Evolutionary conservation across 768 basidiomycete species (phyloP).

Genomic region (Clitopilus passeckerianus): DNA sequence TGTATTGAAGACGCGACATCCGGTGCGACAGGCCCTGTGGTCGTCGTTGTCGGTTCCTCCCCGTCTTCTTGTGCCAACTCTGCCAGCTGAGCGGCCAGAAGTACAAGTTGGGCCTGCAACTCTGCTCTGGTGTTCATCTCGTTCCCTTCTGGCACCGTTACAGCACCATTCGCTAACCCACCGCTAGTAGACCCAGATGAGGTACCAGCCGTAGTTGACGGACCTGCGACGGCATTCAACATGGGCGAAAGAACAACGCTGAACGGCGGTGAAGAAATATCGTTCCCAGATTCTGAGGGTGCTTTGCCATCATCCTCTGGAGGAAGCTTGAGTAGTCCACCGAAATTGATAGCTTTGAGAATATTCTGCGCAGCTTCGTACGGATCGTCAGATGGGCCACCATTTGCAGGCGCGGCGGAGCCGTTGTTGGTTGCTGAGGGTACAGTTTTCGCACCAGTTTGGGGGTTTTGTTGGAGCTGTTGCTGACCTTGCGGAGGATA

Average conservation of each 20-base stretch:
- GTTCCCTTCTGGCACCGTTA: neutral
- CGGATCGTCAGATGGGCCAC: constrained; percentile 36
- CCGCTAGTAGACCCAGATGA: neutral
- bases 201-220: neutral
- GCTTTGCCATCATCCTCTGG: constrained; percentile 22
- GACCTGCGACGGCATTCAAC: neutral
- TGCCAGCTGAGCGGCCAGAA: constrained; percentile 67
- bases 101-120: constrained; percentile 67
- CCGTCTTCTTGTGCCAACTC: constrained; percentile 54
- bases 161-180: neutral
- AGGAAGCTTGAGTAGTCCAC: constrained; percentile 40
- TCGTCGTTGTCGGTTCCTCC: constrained; percentile 3
- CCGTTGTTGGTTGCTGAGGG: constrained; percentile 5
- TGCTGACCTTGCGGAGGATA: constrained; percentile 22
- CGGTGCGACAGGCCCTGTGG: neutral
- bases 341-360: constrained; percentile 73
- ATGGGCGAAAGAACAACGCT: neutral
- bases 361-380: constrained; percentile 80
- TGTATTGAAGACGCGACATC: neutral
- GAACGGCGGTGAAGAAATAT: neutral
- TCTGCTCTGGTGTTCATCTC: constrained; percentile 48
- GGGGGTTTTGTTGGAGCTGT: constrained; percentile 17
- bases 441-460: constrained; percentile 6
- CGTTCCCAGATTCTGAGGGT: neutral
- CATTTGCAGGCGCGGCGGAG: constrained; percentile 9